Conservation (phyloP, 257 asterid species). For the Orobanche coerulescens region DNA sequence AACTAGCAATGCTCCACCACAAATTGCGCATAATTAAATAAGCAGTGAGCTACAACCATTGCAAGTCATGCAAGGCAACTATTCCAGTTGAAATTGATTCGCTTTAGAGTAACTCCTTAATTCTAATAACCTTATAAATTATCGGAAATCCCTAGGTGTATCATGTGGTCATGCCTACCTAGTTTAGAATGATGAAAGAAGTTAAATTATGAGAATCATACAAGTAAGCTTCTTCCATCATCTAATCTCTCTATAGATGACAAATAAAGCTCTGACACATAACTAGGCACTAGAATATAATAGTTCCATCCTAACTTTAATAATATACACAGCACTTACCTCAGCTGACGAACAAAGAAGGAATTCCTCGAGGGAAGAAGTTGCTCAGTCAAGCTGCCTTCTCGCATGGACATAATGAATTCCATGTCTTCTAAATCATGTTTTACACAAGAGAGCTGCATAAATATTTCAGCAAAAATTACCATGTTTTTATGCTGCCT, state of each 20-base stretch:
- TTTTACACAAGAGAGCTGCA: conserved; percentile 76
- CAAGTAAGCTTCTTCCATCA: background rate
- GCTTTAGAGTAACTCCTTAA: background rate
- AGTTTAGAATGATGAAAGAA: background rate
- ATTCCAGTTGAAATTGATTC: background rate
- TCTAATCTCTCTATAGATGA: background rate
- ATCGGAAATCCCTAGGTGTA: background rate
- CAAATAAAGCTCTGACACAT: background rate
- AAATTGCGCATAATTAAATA: background rate
- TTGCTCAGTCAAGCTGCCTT: conserved; percentile 84
- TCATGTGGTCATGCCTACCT: background rate
- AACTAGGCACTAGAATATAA: background rate
- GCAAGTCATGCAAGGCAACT: background rate
- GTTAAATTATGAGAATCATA: background rate
- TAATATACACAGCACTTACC: conserved; percentile 35
- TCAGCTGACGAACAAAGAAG: conserved; percentile 74
- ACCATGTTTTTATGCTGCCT: no score
- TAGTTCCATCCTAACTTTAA: background rate
- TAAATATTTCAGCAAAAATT: conserved; percentile 17
- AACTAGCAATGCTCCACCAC: background rate
- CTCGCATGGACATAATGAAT: conserved; percentile 78
- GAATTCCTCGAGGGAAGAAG: conserved; percentile 88
- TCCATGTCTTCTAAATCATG: conserved; percentile 95
- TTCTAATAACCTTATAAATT: background rate
- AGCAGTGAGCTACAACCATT: background rate